These are phyloP conservation scores for Phytophthora fragariaefolia DNA, from an alignment of 352 stramenopile species.

Conservation along the genomic window DNA sequence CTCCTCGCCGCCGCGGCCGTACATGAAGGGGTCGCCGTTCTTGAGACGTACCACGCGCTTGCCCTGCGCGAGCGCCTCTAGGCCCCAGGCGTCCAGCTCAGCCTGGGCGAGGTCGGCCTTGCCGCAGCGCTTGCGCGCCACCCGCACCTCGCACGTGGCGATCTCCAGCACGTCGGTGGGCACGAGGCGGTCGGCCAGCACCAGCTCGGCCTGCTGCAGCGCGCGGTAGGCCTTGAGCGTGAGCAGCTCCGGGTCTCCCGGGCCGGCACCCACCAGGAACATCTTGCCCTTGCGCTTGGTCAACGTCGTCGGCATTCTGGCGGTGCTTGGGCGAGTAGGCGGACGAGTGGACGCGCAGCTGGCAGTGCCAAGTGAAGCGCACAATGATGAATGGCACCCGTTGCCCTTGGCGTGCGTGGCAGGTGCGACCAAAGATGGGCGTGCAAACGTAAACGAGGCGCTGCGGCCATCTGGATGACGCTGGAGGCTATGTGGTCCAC, in stretches of 20 bases:
- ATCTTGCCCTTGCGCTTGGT: constrained; percentile 74
- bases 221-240: constrained; percentile 91
- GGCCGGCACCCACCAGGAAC: constrained; percentile 90
- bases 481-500: constrained; percentile 11
- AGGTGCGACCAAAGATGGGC: neutral
- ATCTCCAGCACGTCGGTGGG: constrained; percentile 91
- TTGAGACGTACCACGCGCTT: constrained; percentile 96
- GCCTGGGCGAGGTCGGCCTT: constrained; percentile 94
- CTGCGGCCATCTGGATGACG: constrained; percentile 25
- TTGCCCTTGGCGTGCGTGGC: neutral
- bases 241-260: constrained; percentile 95
- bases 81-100: constrained; percentile 95
- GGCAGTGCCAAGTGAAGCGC: neutral
- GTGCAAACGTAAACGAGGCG: constrained; percentile 1
- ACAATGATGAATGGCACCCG: constrained; percentile 29
- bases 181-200: constrained; percentile 96
- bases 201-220: constrained; percentile 88
- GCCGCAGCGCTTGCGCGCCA: constrained; percentile 95
- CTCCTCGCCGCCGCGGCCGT: constrained; percentile 96
- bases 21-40: constrained; percentile 98
- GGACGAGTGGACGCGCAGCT: neutral
- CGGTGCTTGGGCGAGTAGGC: neutral
- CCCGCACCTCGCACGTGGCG: constrained; percentile 88
- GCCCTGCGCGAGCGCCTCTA: constrained; percentile 84
- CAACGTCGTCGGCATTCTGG: constrained; percentile 15